phyloP scores from a whole-genome alignment of 352 stramenopile species.

The Phytophthora pseudosyringae region DNA sequence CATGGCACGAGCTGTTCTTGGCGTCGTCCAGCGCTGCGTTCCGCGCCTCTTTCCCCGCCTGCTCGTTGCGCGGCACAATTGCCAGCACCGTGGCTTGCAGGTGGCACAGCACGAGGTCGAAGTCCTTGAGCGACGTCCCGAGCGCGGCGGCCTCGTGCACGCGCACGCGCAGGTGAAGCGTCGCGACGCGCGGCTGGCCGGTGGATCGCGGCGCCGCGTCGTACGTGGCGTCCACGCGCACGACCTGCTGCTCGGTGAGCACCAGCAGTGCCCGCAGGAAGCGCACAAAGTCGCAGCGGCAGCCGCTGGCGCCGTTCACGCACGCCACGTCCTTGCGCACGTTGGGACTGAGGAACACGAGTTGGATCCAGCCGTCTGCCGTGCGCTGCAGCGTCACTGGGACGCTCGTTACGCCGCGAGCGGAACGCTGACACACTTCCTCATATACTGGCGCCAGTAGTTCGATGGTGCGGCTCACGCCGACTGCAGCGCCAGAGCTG shows the following conservation, averaged over 20 bases:
- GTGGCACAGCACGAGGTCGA: slow-evolving; percentile 66
- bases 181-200: slow-evolving; percentile 40
- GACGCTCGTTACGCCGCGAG: slow-evolving; percentile 1
- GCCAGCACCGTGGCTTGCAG: slow-evolving; percentile 56
- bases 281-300: slow-evolving; percentile 58
- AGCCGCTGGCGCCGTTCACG: slow-evolving; percentile 43
- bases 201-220: slow-evolving; percentile 27
- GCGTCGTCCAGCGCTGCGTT: slow-evolving; percentile 38
- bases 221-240: slow-evolving; percentile 55
- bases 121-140: slow-evolving; percentile 50
- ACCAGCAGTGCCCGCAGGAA: slow-evolving; percentile 55
- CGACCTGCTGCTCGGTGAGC: slow-evolving; percentile 44
- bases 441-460: slow-evolving; percentile 46
- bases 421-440: slow-evolving; percentile 15
- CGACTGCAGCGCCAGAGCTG: not conserved
- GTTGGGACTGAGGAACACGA: slow-evolving; percentile 38
- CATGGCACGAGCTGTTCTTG: slow-evolving; percentile 61
- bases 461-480: slow-evolving; percentile 37
- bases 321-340: slow-evolving; percentile 54
- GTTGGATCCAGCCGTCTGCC: slow-evolving; percentile 37
- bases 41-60: slow-evolving; percentile 18
- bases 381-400: slow-evolving; percentile 40
- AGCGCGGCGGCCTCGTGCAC: slow-evolving; percentile 43
- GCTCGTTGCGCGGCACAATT: slow-evolving; percentile 31
- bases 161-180: slow-evolving; percentile 53